A percentile compares a stretch with the other conserved stretches of the same genome.
Conservation (phyloP, 148 eudicot species). For the Rhododendron ferrugineum region DNA sequence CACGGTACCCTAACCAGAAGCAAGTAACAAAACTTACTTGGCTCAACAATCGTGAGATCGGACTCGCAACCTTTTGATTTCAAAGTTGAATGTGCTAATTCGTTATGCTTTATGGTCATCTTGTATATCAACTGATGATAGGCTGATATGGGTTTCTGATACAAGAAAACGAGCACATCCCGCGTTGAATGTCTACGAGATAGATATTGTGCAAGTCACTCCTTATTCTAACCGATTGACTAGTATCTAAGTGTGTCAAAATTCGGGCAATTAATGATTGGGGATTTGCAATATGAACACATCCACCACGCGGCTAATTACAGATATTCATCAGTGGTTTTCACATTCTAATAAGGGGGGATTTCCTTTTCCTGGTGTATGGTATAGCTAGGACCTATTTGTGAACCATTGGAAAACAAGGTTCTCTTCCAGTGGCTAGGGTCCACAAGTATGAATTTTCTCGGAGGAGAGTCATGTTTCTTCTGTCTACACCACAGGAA, state of each 20-base stretch:
- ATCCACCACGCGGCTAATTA: neutral
- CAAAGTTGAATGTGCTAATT: no score
- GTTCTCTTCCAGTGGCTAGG: neutral
- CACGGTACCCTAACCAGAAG: no score
- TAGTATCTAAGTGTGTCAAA: neutral
- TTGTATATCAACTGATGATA: no score
- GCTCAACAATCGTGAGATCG: no score
- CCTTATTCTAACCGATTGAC: neutral
- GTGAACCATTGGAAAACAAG: neutral
- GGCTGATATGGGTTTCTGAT: neutral
- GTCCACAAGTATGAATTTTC: neutral
- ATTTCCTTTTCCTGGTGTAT: neutral
- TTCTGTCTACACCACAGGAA: neutral
- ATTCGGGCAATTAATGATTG: neutral
- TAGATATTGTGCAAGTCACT: neutral
- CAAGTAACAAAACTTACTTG: no score
- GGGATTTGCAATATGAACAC: neutral
- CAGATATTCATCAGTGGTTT: neutral
- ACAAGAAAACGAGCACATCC: neutral
- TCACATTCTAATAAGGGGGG: neutral
- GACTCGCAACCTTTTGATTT: no score
- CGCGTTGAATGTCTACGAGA: neutral
- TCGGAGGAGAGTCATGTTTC: neutral
- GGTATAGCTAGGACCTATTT: neutral
- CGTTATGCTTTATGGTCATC: no score